A percentile compares a stretch with the other conserved stretches of the same genome.
Conservation (phyloP, 169 alveolate species). For the Eimeria sp. region DNA sequence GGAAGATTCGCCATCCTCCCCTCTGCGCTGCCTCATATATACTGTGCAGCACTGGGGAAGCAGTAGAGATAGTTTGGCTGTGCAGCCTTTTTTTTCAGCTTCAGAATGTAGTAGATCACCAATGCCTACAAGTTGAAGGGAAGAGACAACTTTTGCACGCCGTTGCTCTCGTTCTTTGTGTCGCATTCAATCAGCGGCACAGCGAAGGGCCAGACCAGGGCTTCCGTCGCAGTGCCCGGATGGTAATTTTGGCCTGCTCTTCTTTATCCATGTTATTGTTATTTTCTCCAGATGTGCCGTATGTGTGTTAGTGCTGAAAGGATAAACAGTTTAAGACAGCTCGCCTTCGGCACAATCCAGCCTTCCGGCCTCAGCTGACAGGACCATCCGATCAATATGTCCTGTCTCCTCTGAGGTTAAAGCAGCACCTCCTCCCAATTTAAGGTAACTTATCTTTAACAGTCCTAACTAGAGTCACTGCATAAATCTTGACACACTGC, state of each 20-base stretch:
- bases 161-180: not conserved
- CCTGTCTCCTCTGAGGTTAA: not conserved
- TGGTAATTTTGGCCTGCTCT: not conserved
- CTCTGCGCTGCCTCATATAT: not conserved
- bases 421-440: not conserved
- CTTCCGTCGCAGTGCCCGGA: conserved; percentile 3
- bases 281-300: not conserved
- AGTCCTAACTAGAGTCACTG: not conserved
- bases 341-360: not conserved
- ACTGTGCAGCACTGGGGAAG: not conserved
- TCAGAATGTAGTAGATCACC: not conserved
- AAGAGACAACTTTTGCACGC: not conserved
- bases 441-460: not conserved
- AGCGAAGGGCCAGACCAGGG: conserved; percentile 51
- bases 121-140: not conserved
- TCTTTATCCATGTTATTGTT: not conserved
- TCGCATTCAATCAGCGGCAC: conserved; percentile 13
- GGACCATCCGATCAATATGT: conserved; percentile 3
- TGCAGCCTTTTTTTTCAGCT: not conserved
- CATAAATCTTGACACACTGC: not conserved
- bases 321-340: not conserved
- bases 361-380: conserved; percentile 40
- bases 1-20: not conserved
- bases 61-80: not conserved
- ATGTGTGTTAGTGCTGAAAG: not conserved